A percentile compares a stretch with the other conserved stretches of the same genome.
Evolutionary conservation across 805 yeast species (phyloP).

Genomic region (Kregervanrija fluxuum): DNA sequence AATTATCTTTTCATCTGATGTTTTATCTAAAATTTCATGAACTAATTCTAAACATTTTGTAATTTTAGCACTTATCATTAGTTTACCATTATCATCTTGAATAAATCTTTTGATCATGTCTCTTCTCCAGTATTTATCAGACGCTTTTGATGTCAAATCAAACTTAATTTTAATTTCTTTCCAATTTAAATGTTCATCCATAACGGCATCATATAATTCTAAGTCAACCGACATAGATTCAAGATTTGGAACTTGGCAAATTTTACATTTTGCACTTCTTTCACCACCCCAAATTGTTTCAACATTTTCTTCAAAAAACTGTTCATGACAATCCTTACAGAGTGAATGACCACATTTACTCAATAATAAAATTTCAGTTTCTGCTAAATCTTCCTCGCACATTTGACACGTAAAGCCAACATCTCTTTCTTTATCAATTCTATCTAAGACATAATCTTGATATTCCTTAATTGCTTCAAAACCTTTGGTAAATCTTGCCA

Average conservation of each 20-base stretch:
- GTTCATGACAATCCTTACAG: slow-evolving; percentile 52
- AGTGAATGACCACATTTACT: slow-evolving; percentile 70
- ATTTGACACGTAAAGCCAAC: slow-evolving; percentile 51
- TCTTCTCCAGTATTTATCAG: slow-evolving; percentile 21
- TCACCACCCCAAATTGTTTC: slow-evolving; percentile 28
- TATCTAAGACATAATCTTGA: slow-evolving; percentile 18
- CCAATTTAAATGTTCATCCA: slow-evolving; percentile 24
- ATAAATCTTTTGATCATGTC: slow-evolving; percentile 22
- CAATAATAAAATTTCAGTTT: slow-evolving; percentile 36
- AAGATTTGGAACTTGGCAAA: slow-evolving; percentile 38
- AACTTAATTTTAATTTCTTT: slow-evolving; percentile 17
- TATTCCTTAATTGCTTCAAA: slow-evolving; percentile 18
- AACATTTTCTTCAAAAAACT: slow-evolving; percentile 40
- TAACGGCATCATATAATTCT: slow-evolving; percentile 43
- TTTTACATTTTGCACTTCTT: slow-evolving; percentile 43
- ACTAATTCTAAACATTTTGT: slow-evolving; percentile 53
- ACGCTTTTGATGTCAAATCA: slow-evolving; percentile 16
- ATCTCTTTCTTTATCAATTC: slow-evolving; percentile 30
- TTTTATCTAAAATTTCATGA: slow-evolving; percentile 36
- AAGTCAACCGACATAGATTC: slow-evolving; percentile 38
- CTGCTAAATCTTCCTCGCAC: slow-evolving; percentile 50
- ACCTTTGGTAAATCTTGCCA: slow-evolving; percentile 27
- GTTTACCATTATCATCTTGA: slow-evolving; percentile 30
- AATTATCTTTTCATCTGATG: slow-evolving; percentile 68
- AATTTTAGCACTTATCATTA: slow-evolving; percentile 66